A percentile compares a stretch with the other conserved stretches of the same genome.
phyloP scores from a whole-genome alignment of 495 filamentous ascomycete species.

The Neurospora sublineolata region DNA sequence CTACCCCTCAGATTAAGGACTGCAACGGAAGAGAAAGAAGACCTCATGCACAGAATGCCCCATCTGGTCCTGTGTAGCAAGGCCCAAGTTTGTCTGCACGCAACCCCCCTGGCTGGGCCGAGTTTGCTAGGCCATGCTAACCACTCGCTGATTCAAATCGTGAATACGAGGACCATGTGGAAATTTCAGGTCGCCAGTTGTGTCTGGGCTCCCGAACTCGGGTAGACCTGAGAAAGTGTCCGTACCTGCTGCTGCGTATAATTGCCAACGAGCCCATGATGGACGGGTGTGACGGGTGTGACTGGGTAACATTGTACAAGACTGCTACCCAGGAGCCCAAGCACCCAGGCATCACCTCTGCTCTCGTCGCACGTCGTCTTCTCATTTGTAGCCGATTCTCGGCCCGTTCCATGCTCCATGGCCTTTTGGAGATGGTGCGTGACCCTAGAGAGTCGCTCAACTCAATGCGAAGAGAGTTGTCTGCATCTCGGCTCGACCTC shows the following conservation, averaged over 20 bases:
- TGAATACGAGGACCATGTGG: background rate
- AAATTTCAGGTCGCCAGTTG: background rate
- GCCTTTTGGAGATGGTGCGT: background rate
- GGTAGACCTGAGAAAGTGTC: background rate
- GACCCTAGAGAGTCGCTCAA: background rate
- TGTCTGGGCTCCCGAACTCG: background rate
- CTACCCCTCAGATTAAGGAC: conserved; percentile 15
- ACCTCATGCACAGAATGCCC: background rate
- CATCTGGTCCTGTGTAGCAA: background rate
- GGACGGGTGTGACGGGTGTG: background rate
- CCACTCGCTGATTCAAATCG: background rate
- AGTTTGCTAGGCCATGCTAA: background rate
- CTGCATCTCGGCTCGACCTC: background rate
- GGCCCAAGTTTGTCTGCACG: background rate
- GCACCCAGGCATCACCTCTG: background rate
- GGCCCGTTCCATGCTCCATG: background rate
- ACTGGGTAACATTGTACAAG: background rate
- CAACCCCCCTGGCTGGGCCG: background rate
- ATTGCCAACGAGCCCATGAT: background rate
- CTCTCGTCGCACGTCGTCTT: background rate
- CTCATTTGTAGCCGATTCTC: background rate
- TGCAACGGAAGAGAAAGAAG: background rate
- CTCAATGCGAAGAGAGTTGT: background rate
- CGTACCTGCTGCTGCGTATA: background rate
- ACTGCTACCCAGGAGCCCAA: background rate